Base-by-base conservation (phyloP, 1,139 yeast species). In the Eremothecium coryli region DNA sequence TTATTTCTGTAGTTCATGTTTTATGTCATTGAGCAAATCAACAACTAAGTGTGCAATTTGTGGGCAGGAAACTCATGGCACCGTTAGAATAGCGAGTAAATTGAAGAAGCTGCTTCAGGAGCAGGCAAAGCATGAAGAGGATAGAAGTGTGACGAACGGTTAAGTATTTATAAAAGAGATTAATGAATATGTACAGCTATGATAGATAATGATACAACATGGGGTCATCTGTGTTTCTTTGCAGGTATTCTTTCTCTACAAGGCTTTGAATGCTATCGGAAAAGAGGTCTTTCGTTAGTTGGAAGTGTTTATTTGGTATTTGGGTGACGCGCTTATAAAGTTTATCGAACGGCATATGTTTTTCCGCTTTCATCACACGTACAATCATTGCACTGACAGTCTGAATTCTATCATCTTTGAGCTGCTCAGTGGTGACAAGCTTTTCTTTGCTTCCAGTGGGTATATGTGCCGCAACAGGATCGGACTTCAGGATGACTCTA, bases 341-440 rank as follows among this genome's bases (percentile, higher is more conserved):
- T 38, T 78, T 78, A 43, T 74, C 73, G 53, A 82, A 90, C 26
- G 60, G 65, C 36, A 80, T 52, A 0, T 68, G 59, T 48, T 76
- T 78, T 23, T 88, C 64, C 1, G 82, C 70, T 55, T 90, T 90
- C 90, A 90, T 79, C 8, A 81, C 73, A 36, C 97, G 68, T 2
- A 88, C 95, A 38, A 88, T 73, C 0, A 95, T 93, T 0, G 97
- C 96, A 50, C 84, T 93, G 3, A 82, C 18, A 17, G 23, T 27
- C 17, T 18, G 24, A 18, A 20, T 23, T 9, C 43, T 21, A 5
- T 31, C 26, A 20, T 60, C 56, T 25, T 35, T 44, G 29, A 23
- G 28, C 14, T 10, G 9, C n/a, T n/a, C n/a, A 10, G 21, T 17
- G n/a, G 31, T 14, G 8, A 30, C 26, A 15, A 4, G 37, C 23